phyloP scores from a whole-genome alignment of 768 basidiomycete genomes.

The Mycena amicta region DNA sequence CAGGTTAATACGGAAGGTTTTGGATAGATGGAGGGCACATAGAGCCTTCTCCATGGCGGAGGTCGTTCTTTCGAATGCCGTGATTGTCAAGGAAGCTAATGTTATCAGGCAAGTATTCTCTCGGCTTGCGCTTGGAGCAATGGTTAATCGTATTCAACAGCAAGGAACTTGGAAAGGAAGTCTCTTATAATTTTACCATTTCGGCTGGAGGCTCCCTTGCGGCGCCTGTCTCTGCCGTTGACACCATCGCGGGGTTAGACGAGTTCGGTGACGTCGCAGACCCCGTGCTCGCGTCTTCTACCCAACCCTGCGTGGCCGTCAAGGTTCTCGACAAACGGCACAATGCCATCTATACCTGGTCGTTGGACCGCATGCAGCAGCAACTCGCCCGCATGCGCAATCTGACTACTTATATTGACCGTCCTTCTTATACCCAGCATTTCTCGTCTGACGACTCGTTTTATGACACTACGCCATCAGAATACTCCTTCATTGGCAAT shows the following conservation, averaged over 20 bases:
- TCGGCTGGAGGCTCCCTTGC: constrained; percentile 81
- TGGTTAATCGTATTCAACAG: constrained; percentile 40
- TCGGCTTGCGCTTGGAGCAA: neutral
- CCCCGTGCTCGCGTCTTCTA: constrained; percentile 67
- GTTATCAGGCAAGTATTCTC: constrained; percentile 68
- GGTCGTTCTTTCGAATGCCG: constrained; percentile 78
- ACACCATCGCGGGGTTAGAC: constrained; percentile 83
- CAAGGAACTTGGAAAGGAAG: constrained; percentile 84
- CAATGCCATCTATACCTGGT: constrained; percentile 90
- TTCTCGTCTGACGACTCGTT: constrained; percentile 94
- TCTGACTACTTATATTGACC: constrained; percentile 84
- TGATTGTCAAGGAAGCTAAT: constrained; percentile 91
- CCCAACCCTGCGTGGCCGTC: constrained; percentile 83
- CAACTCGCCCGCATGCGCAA: constrained; percentile 94
- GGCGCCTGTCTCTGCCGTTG: constrained; percentile 79
- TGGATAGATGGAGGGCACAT: constrained; percentile 85
- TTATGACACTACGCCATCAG: constrained; percentile 83
- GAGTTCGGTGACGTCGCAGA: constrained; percentile 95
- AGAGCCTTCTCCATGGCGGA: constrained; percentile 93
- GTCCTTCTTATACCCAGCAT: constrained; percentile 91
- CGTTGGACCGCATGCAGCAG: constrained; percentile 82
- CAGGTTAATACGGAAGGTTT: constrained; percentile 76
- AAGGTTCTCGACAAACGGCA: constrained; percentile 91
- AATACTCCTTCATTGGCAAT: constrained; percentile 92
- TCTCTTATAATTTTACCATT: constrained; percentile 90